A percentile compares a stretch with the other conserved stretches of the same genome.
Conservation (phyloP, 441 rosid genomes). For the Cnidoscolus chayamansa region DNA sequence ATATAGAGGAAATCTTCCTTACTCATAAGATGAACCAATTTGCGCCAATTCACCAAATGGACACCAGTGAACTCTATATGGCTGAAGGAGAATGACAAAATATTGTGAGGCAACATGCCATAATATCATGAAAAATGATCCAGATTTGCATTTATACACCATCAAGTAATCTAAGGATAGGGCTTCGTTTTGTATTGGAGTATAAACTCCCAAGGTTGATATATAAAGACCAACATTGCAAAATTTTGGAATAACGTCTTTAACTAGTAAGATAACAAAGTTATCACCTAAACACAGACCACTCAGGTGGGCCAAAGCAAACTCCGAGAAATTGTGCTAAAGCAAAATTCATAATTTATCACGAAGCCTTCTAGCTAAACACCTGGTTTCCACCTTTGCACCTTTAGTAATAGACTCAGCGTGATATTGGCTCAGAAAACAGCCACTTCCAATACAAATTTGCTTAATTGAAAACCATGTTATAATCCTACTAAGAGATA, state of each 20-base stretch:
- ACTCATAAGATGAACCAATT: constrained; percentile 58
- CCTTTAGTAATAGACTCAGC: not conserved
- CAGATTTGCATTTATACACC: not conserved
- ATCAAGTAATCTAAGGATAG: not conserved
- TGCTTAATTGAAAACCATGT: not conserved
- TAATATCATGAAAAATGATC: not conserved
- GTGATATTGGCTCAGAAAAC: not conserved
- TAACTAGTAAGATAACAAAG: not conserved
- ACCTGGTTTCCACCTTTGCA: not conserved
- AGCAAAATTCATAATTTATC: not conserved
- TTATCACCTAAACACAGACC: not conserved
- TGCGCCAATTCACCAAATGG: constrained; percentile 61
- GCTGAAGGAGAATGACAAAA: constrained; percentile 40
- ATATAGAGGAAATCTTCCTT: constrained; percentile 30
- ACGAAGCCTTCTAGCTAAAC: constrained; percentile 5
- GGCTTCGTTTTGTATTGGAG: not conserved
- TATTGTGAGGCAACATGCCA: constrained; percentile 6
- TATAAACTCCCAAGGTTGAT: not conserved
- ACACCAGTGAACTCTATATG: constrained; percentile 70
- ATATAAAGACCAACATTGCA: not conserved
- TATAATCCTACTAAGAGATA: not conserved
- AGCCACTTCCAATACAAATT: not conserved
- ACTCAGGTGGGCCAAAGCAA: not conserved
- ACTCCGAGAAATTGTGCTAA: not conserved
- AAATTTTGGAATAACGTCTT: not conserved